These are phyloP conservation scores for Aureobasidium lini DNA, from an alignment of 2,329 filamentous ascomycete species.

Conservation along the genomic window DNA sequence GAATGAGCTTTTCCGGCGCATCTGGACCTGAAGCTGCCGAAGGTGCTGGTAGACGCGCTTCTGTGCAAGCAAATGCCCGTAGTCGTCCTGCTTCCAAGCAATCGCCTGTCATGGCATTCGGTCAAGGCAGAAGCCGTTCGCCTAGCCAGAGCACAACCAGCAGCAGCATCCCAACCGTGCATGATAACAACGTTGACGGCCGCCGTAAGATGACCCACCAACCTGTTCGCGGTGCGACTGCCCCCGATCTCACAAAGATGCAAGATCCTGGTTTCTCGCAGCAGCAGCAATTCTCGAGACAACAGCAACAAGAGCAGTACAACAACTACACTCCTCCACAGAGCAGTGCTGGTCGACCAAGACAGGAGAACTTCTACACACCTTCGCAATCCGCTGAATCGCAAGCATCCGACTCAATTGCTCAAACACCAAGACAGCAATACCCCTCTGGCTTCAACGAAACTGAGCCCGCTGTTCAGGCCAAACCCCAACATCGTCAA, in stretches of 20 bases:
- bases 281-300: slow-evolving; percentile 16
- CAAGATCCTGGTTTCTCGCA: slow-evolving; percentile 12
- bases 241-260: slow-evolving; percentile 19
- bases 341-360: neutral
- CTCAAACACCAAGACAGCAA: slow-evolving; percentile 24
- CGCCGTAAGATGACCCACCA: slow-evolving; percentile 20
- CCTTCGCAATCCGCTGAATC: slow-evolving; percentile 29
- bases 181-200: slow-evolving; percentile 27
- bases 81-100: slow-evolving; percentile 28
- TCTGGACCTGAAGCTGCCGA: slow-evolving; percentile 29
- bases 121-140: slow-evolving; percentile 35
- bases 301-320: slow-evolving; percentile 7
- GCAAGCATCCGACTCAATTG: slow-evolving; percentile 22
- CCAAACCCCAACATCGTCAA: slow-evolving; percentile 37
- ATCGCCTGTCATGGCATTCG: slow-evolving; percentile 33
- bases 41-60: slow-evolving; percentile 28
- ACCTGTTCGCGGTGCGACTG: slow-evolving; percentile 20
- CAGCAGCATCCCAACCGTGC: slow-evolving; percentile 36
- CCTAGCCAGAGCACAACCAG: slow-evolving; percentile 37
- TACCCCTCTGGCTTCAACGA: slow-evolving; percentile 34
- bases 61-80: slow-evolving; percentile 23
- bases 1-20: slow-evolving; percentile 32
- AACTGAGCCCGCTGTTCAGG: slow-evolving; percentile 20
- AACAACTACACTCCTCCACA: slow-evolving; percentile 8
- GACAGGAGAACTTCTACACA: slow-evolving; percentile 16